These are phyloP conservation scores for Pichia thaimueangensis DNA, from an alignment of 805 yeast genomes.

Conservation along the genomic window DNA sequence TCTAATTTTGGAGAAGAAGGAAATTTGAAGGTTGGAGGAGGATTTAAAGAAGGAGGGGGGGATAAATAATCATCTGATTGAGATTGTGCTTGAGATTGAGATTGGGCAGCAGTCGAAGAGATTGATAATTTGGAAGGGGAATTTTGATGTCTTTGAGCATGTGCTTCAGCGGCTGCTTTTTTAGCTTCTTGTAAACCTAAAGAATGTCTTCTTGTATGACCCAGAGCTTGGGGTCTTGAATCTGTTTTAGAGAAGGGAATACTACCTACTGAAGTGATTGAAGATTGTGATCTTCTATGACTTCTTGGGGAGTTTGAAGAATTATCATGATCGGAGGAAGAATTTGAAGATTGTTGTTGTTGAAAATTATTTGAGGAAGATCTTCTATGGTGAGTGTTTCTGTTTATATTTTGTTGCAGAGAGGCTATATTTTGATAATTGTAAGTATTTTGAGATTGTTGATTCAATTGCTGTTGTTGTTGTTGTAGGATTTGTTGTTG, in stretches of 20 bases:
- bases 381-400: constrained; percentile 27
- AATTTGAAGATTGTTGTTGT: constrained; percentile 11
- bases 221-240: constrained; percentile 36
- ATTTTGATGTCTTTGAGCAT: constrained; percentile 50
- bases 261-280: constrained; percentile 21
- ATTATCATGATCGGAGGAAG: not conserved
- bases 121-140: constrained; percentile 29
- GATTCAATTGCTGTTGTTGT: constrained; percentile 43
- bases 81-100: constrained; percentile 6
- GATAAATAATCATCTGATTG: not conserved
- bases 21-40: constrained; percentile 45
- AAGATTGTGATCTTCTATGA: constrained; percentile 45
- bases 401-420: constrained; percentile 19
- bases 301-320: constrained; percentile 20
- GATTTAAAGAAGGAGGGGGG: constrained; percentile 8
- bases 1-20: constrained; percentile 35
- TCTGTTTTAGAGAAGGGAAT: constrained; percentile 18
- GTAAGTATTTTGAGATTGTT: constrained; percentile 20
- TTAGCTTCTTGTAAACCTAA: constrained; percentile 89
- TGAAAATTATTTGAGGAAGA: constrained; percentile 23
- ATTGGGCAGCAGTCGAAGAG: constrained; percentile 10
- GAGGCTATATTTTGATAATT: constrained; percentile 19
- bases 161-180: constrained; percentile 91
- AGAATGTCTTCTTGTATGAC: constrained; percentile 89
- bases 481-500: constrained; percentile 84